Evolutionary conservation across 768 basidiomycete genomes (phyloP).

Genomic region (Albatrellus ellisii): DNA sequence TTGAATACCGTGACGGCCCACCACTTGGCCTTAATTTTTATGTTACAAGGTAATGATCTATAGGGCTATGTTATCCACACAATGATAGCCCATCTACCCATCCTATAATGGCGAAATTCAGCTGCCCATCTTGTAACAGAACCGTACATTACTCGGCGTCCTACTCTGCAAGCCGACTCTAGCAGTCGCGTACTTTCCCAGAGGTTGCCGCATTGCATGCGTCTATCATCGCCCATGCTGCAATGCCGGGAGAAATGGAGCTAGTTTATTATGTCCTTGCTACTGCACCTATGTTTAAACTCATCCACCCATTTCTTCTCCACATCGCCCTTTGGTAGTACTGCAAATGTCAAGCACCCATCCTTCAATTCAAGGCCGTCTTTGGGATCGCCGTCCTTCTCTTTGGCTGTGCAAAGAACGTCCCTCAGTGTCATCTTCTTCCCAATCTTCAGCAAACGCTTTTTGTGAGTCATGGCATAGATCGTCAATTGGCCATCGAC

Average conservation of each 20-base stretch:
- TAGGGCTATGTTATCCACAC: too few relatives aligned
- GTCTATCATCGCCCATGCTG: not conserved
- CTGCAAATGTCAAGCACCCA: slow-evolving; percentile 68
- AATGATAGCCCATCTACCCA: too few relatives aligned
- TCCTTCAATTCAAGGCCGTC: slow-evolving; percentile 84
- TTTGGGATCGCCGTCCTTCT: slow-evolving; percentile 38
- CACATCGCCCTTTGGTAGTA: slow-evolving; percentile 60
- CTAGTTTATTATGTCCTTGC: too few relatives aligned
- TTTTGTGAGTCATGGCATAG: slow-evolving; percentile 70
- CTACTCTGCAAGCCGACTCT: too few relatives aligned
- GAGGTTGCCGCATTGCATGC: not conserved
- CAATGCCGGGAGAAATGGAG: too few relatives aligned
- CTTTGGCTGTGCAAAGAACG: slow-evolving; percentile 51
- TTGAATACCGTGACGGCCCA: not conserved
- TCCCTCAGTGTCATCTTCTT: slow-evolving; percentile 80
- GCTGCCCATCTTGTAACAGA: too few relatives aligned
- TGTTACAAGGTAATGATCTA: too few relatives aligned
- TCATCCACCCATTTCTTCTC: slow-evolving; percentile 83
- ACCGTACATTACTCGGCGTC: too few relatives aligned
- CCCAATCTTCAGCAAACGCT: slow-evolving; percentile 79
- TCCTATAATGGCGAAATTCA: too few relatives aligned
- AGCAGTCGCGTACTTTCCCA: not conserved
- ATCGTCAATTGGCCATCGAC: slow-evolving; percentile 48
- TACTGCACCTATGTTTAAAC: too few relatives aligned
- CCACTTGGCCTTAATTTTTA: too few relatives aligned